phyloP scores from a whole-genome alignment of 2,329 filamentous ascomycete species.

The Fusarium sp. region DNA sequence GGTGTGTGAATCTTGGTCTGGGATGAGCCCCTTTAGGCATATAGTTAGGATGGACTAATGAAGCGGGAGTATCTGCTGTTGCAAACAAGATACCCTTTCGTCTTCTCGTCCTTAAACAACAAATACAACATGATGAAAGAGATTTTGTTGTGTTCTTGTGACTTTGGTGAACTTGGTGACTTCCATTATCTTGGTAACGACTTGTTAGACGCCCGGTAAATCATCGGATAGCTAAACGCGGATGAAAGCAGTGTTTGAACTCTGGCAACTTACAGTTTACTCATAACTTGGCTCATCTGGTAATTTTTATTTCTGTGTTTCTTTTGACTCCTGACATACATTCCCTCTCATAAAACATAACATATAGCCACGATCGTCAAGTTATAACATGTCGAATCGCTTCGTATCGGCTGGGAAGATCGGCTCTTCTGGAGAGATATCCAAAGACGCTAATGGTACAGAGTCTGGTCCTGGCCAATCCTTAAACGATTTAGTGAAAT shows the following conservation, averaged over 20 bases:
- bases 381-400: conserved; percentile 63
- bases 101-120: not conserved
- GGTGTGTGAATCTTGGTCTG: conserved; percentile 1
- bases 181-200: not conserved
- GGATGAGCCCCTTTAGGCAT: conserved; percentile 10
- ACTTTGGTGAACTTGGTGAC: not conserved
- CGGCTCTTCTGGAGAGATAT: conserved; percentile 42
- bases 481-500: conserved; percentile 43
- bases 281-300: not conserved
- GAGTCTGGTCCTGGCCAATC: conserved; percentile 20
- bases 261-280: not conserved
- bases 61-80: conserved; percentile 8
- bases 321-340: not conserved
- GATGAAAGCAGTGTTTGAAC: too few relatives aligned
- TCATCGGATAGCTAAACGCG: conserved; percentile 17
- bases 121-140: not conserved
- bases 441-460: conserved; percentile 39
- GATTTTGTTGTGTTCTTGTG: not conserved
- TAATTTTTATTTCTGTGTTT: not conserved
- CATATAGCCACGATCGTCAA: not conserved
- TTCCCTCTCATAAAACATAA: not conserved
- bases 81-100: too few relatives aligned
- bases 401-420: conserved; percentile 72
- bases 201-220: conserved; percentile 11
- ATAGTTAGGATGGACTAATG: conserved; percentile 6